Conservation (phyloP, 305 asterid genomes). For the Lippia alba region DNA sequence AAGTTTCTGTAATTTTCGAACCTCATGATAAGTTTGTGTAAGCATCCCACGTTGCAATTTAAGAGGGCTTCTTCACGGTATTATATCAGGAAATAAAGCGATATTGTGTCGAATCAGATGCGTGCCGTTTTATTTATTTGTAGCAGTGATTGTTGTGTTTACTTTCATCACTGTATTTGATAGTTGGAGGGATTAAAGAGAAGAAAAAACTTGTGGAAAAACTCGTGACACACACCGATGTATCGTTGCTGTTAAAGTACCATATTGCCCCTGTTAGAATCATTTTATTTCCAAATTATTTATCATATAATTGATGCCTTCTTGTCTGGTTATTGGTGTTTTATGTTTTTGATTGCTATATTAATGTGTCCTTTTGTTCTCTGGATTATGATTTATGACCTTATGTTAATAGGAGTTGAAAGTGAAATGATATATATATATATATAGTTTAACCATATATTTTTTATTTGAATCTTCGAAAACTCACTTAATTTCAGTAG, state of each 20-base stretch:
- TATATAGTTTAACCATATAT: no score
- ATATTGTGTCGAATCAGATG: neutral
- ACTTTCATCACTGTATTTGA: neutral
- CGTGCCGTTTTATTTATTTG: conserved; percentile 29
- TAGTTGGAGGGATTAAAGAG: neutral
- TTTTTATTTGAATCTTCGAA: no score
- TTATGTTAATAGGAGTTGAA: no score
- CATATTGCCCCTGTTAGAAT: neutral
- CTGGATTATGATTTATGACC: no score
- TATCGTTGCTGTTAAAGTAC: neutral
- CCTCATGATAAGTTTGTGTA: no score
- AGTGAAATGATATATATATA: no score
- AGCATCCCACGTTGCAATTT: no score
- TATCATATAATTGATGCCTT: neutral
- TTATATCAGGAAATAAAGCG: no score
- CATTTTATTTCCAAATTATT: neutral
- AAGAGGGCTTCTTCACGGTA: neutral
- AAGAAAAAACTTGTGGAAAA: neutral
- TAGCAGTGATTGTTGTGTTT: conserved; percentile 19
- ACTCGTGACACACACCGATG: neutral
- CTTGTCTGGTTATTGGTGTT: neutral
- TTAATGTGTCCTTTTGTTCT: no score
- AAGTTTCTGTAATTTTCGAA: no score
- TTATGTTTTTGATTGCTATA: no score
- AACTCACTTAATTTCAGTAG: no score